A percentile compares a stretch with the other conserved stretches of the same genome.
Conservation (phyloP, 352 stramenopile genomes). For the Phytophthora colocasiae region DNA sequence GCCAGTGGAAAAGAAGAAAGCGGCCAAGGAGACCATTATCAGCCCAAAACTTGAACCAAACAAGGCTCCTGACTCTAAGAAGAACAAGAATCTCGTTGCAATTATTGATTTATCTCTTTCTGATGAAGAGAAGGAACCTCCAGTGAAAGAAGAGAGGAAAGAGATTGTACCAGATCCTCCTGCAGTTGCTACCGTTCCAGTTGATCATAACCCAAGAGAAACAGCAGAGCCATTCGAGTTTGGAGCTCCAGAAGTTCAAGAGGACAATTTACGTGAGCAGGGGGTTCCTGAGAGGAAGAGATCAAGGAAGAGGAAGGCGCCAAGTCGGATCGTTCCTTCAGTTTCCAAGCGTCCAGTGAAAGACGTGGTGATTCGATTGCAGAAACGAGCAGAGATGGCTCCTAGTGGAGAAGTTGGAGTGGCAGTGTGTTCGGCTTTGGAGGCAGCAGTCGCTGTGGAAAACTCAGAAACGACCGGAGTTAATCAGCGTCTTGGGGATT, state of each 20-base stretch:
- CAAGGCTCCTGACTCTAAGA: neutral
- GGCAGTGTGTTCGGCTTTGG: slow-evolving; percentile 5
- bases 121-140: slow-evolving; percentile 7
- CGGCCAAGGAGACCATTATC: slow-evolving; percentile 8
- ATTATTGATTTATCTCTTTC: slow-evolving; percentile 18
- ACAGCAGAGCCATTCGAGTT: neutral
- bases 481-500: neutral
- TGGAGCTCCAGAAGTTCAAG: neutral
- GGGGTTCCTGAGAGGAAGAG: neutral
- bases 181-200: neutral
- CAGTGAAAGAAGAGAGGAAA: slow-evolving; percentile 10
- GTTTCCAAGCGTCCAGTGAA: neutral
- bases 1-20: slow-evolving; percentile 13
- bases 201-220: neutral
- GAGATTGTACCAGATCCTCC: neutral
- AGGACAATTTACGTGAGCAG: neutral
- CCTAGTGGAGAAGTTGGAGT: neutral
- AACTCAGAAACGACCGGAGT: neutral
- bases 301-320: slow-evolving; percentile 9
- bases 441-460: slow-evolving; percentile 8
- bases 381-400: slow-evolving; percentile 11
- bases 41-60: no score
- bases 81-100: neutral
- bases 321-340: neutral
- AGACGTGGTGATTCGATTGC: slow-evolving; percentile 5